These are phyloP conservation scores for Chondrus crispus DNA, from an alignment of 23 red algal species.

Conservation along the genomic window DNA sequence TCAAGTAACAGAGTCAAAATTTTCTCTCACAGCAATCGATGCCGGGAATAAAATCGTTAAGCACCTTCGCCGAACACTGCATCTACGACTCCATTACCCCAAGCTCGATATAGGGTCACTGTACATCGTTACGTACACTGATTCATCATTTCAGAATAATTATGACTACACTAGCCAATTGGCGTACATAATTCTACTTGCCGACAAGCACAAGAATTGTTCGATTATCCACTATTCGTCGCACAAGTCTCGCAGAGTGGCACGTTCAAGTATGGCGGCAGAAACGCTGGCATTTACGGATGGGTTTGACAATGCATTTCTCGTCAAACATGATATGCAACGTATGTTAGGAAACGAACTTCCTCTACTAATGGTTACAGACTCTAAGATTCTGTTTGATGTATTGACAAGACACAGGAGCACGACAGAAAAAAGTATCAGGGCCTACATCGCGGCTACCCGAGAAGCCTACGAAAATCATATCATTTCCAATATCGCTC, in stretches of 20 bases:
- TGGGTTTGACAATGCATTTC: background rate
- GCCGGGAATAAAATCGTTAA: background rate
- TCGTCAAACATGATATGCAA: background rate
- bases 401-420: background rate
- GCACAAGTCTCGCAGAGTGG: background rate
- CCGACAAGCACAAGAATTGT: background rate
- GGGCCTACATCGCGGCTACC: background rate
- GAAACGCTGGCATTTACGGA: background rate
- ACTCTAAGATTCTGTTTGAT: background rate
- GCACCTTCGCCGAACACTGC: background rate
- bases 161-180: background rate
- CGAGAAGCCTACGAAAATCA: background rate
- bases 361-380: background rate
- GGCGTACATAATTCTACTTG: background rate
- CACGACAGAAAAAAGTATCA: background rate
- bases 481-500: background rate
- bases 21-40: background rate
- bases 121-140: background rate
- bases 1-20: conserved; percentile 14
- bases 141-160: background rate
- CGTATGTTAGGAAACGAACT: background rate
- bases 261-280: background rate
- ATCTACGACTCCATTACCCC: background rate
- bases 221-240: background rate
- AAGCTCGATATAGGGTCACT: background rate